phyloP scores from a whole-genome alignment of 2,329 filamentous ascomycete species.

The Immersiporthe knoxdaviesiana region DNA sequence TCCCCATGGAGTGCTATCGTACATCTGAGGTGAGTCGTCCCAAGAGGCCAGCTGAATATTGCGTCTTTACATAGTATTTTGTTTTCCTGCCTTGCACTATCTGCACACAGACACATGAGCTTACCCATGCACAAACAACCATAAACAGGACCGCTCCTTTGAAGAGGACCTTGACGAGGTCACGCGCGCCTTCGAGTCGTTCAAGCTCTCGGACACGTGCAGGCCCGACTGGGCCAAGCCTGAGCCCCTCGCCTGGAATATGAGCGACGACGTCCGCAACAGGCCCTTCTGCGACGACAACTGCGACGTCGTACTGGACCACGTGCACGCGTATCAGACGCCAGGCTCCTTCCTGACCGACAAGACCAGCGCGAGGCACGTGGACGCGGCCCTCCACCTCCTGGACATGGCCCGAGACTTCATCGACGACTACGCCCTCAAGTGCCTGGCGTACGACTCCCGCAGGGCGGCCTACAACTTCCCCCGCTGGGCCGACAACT shows the following conservation, averaged over 20 bases:
- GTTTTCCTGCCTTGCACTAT: too few relatives aligned
- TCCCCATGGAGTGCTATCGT: background rate
- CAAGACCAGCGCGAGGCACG: background rate
- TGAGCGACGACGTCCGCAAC: background rate
- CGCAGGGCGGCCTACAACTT: background rate
- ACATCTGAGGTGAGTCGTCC: background rate
- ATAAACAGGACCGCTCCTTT: background rate
- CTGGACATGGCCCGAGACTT: background rate
- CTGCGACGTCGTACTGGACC: background rate
- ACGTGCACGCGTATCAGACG: background rate
- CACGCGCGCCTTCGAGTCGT: background rate
- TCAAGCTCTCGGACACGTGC: background rate
- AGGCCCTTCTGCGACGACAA: background rate
- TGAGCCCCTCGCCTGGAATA: background rate
- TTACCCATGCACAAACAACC: background rate
- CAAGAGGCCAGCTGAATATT: too few relatives aligned
- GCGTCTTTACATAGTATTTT: too few relatives aligned
- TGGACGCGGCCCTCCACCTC: background rate
- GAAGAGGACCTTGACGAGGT: background rate
- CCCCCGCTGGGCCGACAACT: background rate
- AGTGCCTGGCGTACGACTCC: background rate
- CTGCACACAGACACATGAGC: background rate
- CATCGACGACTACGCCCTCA: constrained; percentile 11
- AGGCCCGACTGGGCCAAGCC: background rate
- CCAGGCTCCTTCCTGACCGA: background rate